Base-by-base conservation (phyloP, 306 rosid species). In the Rosa lucieae region DNA sequence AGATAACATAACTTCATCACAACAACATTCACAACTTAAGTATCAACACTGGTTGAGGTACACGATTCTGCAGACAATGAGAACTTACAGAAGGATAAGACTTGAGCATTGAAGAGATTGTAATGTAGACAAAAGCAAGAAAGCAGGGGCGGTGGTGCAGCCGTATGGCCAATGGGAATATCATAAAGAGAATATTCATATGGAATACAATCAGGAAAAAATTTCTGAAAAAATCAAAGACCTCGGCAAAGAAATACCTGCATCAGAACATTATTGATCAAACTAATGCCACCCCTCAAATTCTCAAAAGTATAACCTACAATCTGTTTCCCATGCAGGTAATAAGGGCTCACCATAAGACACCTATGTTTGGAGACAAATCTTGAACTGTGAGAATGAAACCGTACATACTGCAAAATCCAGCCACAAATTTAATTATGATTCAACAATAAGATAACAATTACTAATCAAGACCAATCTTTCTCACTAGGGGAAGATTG, bases 201-300 rank as follows among this genome's bases (percentile, higher is more conserved):
- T 89, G 91, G 87, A 94, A 94, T 75, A 94, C 98, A 73, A 94
- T 86, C 84, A 94, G 88, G 79, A 92, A 94, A 84, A 94, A 94
- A 69, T 78, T 84, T 81, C 97, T 86, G 91, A 92, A 92, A 71
- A 94, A 94, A 29, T 94, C 94, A 0, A 94, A 94, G 85, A 90
- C 98, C 92, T 94, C 98, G 1, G 98, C 98, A 74, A 94, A 94
- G 89, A 92, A 93, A 87, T 94, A 94, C 98, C 98, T 94, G 88
- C 70, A 77, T 79, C 66, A 75, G 74, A 86, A 86, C 32, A 56
- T 29, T 56, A 67, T 40, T 74, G 23, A 76, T 74, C 13, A 79
- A 55, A 70, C 83, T 82, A 84, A 78, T 65, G 46, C 37, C 65
- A 74, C 29, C 18, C 29, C 78, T 35, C 42, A 26, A 26, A 26